phyloP scores from a whole-genome alignment of 371 early-diverging fungal species.

The Mortierella polycephala region DNA sequence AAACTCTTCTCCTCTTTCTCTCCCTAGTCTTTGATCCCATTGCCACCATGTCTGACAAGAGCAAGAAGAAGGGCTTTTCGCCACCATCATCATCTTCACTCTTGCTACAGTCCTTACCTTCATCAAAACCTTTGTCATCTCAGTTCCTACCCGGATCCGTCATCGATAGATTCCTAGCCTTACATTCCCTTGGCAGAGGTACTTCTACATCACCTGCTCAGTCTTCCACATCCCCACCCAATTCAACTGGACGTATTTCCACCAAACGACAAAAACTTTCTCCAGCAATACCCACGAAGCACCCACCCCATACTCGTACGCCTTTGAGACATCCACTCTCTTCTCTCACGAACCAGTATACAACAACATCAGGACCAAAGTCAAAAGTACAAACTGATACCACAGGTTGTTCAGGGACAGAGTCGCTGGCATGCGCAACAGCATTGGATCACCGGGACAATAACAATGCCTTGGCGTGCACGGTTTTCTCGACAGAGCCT shows the following conservation, averaged over 20 bases:
- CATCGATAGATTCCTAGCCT: conserved; percentile 21
- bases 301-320: no score
- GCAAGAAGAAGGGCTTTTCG: background rate
- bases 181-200: background rate
- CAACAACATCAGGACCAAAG: no score
- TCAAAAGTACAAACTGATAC: no score
- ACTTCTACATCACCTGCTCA: background rate
- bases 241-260: background rate
- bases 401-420: no score
- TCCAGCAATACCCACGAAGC: background rate
- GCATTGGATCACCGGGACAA: background rate
- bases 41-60: background rate
- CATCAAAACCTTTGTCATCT: background rate
- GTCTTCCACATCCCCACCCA: background rate
- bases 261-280: background rate
- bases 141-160: conserved; percentile 14
- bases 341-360: no score
- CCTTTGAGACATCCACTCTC: no score
- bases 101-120: background rate
- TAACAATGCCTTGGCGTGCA: no score
- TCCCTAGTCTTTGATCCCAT: background rate
- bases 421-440: background rate
- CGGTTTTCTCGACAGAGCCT: background rate
- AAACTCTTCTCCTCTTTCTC: background rate
- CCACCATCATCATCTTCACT: background rate